Evolutionary conservation across 441 rosid genomes (phyloP).

Genomic region (Jatropha multifida): DNA sequence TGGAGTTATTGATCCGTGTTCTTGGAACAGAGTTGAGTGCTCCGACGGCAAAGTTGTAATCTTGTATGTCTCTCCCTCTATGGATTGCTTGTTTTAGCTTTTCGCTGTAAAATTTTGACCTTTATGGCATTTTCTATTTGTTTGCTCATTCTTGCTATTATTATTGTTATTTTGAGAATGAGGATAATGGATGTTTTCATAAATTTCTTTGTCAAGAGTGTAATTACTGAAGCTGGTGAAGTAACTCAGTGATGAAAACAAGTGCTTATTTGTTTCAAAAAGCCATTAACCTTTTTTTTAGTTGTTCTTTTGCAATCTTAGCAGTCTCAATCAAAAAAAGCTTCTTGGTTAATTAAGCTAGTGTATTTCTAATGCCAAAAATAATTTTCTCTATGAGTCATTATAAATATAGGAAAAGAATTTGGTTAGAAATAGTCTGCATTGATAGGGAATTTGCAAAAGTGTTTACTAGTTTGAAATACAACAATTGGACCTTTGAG

Average conservation of each 20-base stretch:
- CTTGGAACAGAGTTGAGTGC: slow-evolving; percentile 83
- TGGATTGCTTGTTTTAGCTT: neutral
- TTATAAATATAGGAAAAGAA: too few relatives aligned
- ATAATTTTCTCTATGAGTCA: neutral
- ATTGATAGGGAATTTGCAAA: too few relatives aligned
- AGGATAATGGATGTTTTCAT: neutral
- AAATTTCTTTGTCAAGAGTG: neutral
- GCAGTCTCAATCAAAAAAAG: neutral
- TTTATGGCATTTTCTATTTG: neutral
- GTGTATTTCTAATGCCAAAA: neutral
- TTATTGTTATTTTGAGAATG: neutral
- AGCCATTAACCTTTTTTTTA: neutral
- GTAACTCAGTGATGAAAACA: neutral
- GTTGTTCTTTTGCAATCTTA: neutral
- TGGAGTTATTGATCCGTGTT: slow-evolving; percentile 52
- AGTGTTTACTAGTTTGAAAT: too few relatives aligned
- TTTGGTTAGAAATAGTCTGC: too few relatives aligned
- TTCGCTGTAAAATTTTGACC: neutral
- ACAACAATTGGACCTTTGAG: too few relatives aligned
- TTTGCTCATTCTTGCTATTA: neutral
- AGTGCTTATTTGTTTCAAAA: neutral
- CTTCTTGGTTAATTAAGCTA: neutral
- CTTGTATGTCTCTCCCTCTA: slow-evolving; percentile 50
- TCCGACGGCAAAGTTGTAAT: slow-evolving; percentile 58
- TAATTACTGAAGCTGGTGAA: neutral